Percentiles rank a stretch among this genome's conserved stretches.
Conservation (phyloP, 495 filamentous ascomycete genomes). For the Penicillium roqueforti region DNA sequence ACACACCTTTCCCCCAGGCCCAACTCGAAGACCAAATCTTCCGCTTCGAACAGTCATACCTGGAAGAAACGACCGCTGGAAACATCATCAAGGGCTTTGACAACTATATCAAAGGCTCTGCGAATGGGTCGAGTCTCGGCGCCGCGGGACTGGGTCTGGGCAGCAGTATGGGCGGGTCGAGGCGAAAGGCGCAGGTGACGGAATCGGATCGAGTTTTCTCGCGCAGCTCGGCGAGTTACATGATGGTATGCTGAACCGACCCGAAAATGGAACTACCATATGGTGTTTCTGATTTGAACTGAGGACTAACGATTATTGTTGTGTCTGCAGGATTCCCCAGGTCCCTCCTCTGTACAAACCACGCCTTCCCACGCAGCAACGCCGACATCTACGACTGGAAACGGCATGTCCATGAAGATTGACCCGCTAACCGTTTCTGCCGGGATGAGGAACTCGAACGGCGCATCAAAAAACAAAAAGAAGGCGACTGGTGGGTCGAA, state of each 20-base stretch:
- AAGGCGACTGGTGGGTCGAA: constrained; percentile 31
- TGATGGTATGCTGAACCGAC: constrained; percentile 35
- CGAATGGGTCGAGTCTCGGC: constrained; percentile 32
- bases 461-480: constrained; percentile 46
- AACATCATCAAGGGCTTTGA: constrained; percentile 98
- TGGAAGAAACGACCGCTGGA: constrained; percentile 82
- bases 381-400: constrained; percentile 40
- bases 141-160: constrained; percentile 45
- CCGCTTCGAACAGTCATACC: constrained; percentile 78
- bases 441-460: constrained; percentile 14
- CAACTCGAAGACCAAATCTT: constrained; percentile 78
- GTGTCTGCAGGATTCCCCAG: constrained; percentile 41
- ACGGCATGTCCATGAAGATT: constrained; percentile 25
- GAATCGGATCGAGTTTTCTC: constrained; percentile 52
- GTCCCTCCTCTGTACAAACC: constrained; percentile 45
- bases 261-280: neutral
- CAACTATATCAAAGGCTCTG: constrained; percentile 87
- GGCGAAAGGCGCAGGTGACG: constrained; percentile 46
- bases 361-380: constrained; percentile 51
- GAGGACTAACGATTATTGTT: constrained; percentile 3
- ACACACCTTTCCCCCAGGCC: constrained; percentile 34
- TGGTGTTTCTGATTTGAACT: neutral
- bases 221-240: constrained; percentile 48
- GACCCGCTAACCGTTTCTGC: constrained; percentile 24
- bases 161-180: constrained; percentile 27